Percentiles rank a stretch among this genome's conserved stretches.
phyloP scores from a whole-genome alignment of 2,329 filamentous ascomycete species.

The Penicillium sp. region DNA sequence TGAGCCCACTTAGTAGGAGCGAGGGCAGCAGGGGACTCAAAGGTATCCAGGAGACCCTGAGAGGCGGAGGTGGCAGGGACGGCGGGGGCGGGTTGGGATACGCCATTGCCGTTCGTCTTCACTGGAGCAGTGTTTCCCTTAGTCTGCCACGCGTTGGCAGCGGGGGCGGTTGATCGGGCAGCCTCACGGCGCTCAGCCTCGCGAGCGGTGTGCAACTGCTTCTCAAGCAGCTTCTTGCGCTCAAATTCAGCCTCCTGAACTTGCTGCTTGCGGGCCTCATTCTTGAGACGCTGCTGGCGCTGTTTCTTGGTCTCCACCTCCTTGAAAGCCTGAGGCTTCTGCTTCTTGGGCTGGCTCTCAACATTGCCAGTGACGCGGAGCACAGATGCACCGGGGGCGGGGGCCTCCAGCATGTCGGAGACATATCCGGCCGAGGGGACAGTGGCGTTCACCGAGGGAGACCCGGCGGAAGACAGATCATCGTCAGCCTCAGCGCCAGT shows the following conservation, averaged over 20 bases:
- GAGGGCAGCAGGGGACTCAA: conserved; percentile 25
- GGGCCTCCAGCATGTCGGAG: conserved; percentile 82
- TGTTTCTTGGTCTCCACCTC: conserved; percentile 84
- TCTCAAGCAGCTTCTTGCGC: conserved; percentile 67
- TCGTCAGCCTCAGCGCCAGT: conserved; percentile 70
- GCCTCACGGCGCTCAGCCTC: conserved; percentile 75
- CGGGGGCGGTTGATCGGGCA: conserved; percentile 40
- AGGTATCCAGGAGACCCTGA: conserved; percentile 37
- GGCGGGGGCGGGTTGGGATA: conserved; percentile 19
- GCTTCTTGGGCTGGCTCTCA: conserved; percentile 52
- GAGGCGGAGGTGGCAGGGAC: conserved; percentile 14
- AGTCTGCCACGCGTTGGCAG: conserved; percentile 48
- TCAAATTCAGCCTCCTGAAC: conserved; percentile 70
- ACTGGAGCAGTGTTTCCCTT: conserved; percentile 23
- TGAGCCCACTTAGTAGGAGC: conserved; percentile 38
- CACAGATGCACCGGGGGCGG: conserved; percentile 59
- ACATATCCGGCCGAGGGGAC: conserved; percentile 53
- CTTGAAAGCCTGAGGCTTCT: conserved; percentile 52
- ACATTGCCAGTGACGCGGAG: conserved; percentile 65
- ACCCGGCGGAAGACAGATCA: conserved; percentile 62
- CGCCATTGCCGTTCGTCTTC: conserved; percentile 12
- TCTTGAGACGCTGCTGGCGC: conserved; percentile 83
- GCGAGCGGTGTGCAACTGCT: conserved; percentile 72
- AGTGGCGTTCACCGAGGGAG: conserved; percentile 49
- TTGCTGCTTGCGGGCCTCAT: conserved; percentile 64